Evolutionary conservation across 2,329 filamentous ascomycete genomes (phyloP), one percentile per base, ranked within the genome.

Genomic region (Trichoderma oligosporum): DNA sequence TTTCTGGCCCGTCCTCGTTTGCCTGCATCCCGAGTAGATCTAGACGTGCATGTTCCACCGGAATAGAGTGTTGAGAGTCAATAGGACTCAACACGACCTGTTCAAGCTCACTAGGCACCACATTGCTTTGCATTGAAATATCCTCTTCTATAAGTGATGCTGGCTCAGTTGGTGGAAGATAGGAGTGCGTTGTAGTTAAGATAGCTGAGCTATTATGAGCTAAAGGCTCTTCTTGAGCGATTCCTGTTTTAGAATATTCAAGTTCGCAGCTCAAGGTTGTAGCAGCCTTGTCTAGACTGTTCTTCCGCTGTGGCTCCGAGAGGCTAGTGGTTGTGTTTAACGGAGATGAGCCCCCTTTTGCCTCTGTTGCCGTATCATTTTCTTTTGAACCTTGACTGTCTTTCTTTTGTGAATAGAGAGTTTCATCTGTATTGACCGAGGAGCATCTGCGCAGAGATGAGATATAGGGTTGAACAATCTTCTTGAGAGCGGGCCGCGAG

Each of bases 401-500:
- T 12, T 46, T 22, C 22, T 24, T 8, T 39, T 36, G 49, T 27
- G 45, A 35, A 14, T 14, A 25, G 8, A 24, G 16, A 9, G 39
- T 18, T 20, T 33, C 38, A 33, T 48, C 11, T 29, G n/a, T 8
- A 12, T 16, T 45, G 22, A 31, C 24, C 8, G 35, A 9, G 1
- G 24, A 9, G 7, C 38, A 20, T 16, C 20, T 48, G 36, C 45
- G 27, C 0, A 42, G 35, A 12, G 36, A 45, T 20, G 49, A 47
- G 6, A 49, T 25, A 41, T 33, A 54, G 8, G 49, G 38, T 6
- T 31, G 51, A 42, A 48, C 42, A 9, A 55, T 49, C 41, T 46
- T 58, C 29, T 54, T 58, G 20, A 48, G 38, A 16, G 57, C 51
- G 18, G 45, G 52, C 6, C 38, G 39, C 20, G 57, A 36, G 44